A percentile compares a stretch with the other conserved stretches of the same genome.
Evolutionary conservation across 1,284 basidiomycete species (phyloP).

Genomic region (Cronartium quercuum): DNA sequence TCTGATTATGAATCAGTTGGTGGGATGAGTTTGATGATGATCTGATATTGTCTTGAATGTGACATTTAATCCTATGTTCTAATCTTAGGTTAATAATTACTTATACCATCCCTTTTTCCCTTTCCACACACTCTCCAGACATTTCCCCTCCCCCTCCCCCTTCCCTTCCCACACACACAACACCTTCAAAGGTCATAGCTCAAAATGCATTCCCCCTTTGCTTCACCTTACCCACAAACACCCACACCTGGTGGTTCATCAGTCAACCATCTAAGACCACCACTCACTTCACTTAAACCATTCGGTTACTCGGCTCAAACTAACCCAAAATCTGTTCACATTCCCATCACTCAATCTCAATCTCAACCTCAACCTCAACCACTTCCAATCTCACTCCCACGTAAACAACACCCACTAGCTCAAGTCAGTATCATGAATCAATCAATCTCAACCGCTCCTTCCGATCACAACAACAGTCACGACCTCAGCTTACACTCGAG

Average conservation of each 20-base stretch:
- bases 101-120: too few species aligned
- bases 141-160: too few species aligned
- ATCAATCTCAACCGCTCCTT: not conserved
- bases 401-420: conserved; percentile 26
- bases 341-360: not conserved
- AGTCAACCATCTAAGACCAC: conserved; percentile 14
- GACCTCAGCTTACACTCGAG: conserved; percentile 8
- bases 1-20: too few species aligned
- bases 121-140: too few species aligned
- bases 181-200: not conserved
- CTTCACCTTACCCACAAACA: conserved; percentile 38
- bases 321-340: not conserved
- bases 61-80: too few species aligned
- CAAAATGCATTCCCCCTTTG: conserved; percentile 9
- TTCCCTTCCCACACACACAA: not conserved
- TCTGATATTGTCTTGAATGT: too few species aligned
- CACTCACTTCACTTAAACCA: conserved; percentile 34
- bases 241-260: conserved; percentile 34
- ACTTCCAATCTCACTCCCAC: not conserved
- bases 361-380: not conserved
- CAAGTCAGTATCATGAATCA: conserved; percentile 39
- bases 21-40: too few species aligned
- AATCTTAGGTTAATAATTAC: too few species aligned
- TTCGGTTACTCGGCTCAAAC: conserved; percentile 16
- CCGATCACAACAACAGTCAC: not conserved